Evolutionary conservation across 2,329 filamentous ascomycete species (phyloP), one percentile per base, ranked within the genome.

Genomic region (Rhinocladiella similis): DNA sequence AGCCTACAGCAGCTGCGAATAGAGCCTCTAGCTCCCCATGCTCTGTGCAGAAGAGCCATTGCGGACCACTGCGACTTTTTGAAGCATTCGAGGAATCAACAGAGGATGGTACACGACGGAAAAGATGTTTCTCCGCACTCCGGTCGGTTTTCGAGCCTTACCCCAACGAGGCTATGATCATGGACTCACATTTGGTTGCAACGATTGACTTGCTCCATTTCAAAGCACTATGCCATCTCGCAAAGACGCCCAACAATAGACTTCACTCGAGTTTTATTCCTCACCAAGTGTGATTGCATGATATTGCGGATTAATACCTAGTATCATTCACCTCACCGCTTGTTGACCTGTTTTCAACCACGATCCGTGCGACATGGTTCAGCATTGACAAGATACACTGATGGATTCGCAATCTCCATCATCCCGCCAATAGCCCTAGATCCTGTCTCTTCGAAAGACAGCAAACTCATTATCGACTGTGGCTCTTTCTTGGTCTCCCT

Each of bases 1-100:
- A 22, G 12, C 5, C 16, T 19, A 19, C 13, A 36, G 25, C 39
- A 45, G 3, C 25, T 12, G 33, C 39, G n/a, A 25, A 10, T 14
- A 14, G 22, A 19, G 20, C 39, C 19, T 27, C 25, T 45, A 16
- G 25, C 18, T 14, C 12, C 3, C 50, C 41, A 46, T 13, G n/a
- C 18, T 45, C 39, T 20, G 14, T 20, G n/a, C 19, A 52, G 25
- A 9, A 50, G 19, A 22, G 47, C 25, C 47, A 50, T 50, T n/a
- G 33, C 41, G 5, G 38, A 16, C 38, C 14, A 3, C 10, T 33
- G 18, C 2, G 38, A 41, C 14, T 41, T 12, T 19, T 19, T 18
- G 38, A 19, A 18, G 38, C 13, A 16, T 16, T 12, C 14, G 18
- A 16, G 38, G 38, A 19, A 41, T 16, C 18, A 16, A 9, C n/a